Evolutionary conservation across 805 yeast species (phyloP).

Genomic region (Dipodascus geniculatus): DNA sequence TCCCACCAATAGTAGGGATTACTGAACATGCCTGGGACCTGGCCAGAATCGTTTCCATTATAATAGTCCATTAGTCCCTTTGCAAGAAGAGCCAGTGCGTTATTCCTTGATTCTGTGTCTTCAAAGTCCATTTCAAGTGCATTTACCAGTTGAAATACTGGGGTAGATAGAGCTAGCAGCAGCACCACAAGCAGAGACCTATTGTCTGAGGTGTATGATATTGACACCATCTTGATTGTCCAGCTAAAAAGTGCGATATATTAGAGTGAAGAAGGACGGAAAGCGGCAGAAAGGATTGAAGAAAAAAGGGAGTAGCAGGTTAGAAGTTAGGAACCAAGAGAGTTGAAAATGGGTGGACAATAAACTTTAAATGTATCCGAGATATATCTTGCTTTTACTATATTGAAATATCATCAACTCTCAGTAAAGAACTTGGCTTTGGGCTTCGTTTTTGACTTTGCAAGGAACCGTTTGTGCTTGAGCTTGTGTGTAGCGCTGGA

Average conservation of each 20-base stretch:
- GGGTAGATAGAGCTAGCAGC: background rate
- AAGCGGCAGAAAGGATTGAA: background rate
- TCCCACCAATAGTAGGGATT: slow-evolving; percentile 87
- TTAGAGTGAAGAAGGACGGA: too few species aligned
- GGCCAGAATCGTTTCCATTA: slow-evolving; percentile 51
- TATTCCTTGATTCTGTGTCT: slow-evolving; percentile 15
- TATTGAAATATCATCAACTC: too few species aligned
- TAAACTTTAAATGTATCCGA: too few species aligned
- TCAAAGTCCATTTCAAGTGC: slow-evolving; percentile 12
- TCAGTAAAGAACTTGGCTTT: too few species aligned
- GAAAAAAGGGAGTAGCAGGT: background rate
- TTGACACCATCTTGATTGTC: background rate
- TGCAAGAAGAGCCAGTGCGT: slow-evolving; percentile 50
- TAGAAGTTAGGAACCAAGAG: background rate
- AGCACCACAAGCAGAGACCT: background rate
- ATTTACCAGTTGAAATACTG: background rate
- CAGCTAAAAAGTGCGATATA: too few species aligned
- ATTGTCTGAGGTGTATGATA: background rate
- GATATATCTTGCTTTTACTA: too few species aligned
- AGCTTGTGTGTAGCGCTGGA: too few species aligned
- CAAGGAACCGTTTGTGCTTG: too few species aligned
- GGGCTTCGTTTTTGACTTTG: too few species aligned
- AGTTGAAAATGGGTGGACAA: background rate
- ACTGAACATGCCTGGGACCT: slow-evolving; percentile 63
- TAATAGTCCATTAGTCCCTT: slow-evolving; percentile 76